Evolutionary conservation across 768 basidiomycete genomes (phyloP).

Genomic region (Pleurotus citrinopileatus): DNA sequence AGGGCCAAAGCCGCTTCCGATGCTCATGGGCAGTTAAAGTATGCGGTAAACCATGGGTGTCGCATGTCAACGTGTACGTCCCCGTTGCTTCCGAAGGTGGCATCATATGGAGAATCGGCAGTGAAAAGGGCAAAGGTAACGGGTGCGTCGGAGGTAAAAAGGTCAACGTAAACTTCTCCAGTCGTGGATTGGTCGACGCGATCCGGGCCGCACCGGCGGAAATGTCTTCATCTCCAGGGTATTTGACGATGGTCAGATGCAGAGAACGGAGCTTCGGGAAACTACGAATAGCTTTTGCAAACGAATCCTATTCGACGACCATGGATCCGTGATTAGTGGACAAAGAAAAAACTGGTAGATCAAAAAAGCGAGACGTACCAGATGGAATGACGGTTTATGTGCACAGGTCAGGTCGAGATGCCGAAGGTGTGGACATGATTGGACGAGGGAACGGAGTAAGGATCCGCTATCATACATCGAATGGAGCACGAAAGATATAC

Average conservation of each 20-base stretch:
- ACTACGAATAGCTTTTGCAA: conserved; percentile 59
- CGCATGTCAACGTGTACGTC: conserved; percentile 53
- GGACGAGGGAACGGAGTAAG: conserved; percentile 62
- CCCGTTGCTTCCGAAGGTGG: conserved; percentile 46
- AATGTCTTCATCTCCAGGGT: conserved; percentile 62
- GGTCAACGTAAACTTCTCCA: conserved; percentile 60
- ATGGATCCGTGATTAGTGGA: background rate
- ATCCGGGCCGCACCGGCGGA: conserved; percentile 57
- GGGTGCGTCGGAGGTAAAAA: conserved; percentile 58
- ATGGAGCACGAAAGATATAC: conserved; percentile 66
- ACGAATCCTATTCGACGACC: conserved; percentile 42
- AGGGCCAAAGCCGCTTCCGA: conserved; percentile 44
- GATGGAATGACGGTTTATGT: conserved; percentile 69
- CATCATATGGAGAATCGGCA: conserved; percentile 39
- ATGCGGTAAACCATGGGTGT: conserved; percentile 63
- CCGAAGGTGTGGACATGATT: conserved; percentile 61
- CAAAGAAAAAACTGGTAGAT: background rate
- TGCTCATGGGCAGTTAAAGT: conserved; percentile 51
- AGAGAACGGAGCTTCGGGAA: conserved; percentile 65
- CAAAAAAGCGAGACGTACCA: conserved; percentile 40
- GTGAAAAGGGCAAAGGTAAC: conserved; percentile 44
- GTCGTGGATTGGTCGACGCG: conserved; percentile 63
- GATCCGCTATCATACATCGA: conserved; percentile 74
- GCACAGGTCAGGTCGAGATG: conserved; percentile 66
- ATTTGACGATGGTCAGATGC: conserved; percentile 61